Evolutionary conservation across 352 stramenopile species (phyloP).

Genomic region (Phytophthora crassamura): DNA sequence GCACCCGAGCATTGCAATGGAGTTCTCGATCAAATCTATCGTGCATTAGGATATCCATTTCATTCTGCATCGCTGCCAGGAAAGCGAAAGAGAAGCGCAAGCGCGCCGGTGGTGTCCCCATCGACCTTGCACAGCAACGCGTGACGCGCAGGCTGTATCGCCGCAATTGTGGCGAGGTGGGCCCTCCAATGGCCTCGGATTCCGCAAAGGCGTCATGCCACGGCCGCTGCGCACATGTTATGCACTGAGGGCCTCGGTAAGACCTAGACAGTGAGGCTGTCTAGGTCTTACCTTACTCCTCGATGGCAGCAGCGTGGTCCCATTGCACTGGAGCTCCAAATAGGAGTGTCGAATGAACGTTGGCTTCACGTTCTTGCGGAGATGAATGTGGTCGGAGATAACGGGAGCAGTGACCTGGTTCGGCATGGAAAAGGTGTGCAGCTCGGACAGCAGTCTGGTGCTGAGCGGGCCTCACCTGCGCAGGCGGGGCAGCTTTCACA

Average conservation of each 20-base stretch:
- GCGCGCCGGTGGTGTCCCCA: conserved; percentile 7
- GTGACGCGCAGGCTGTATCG: conserved; percentile 16
- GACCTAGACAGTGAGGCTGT: too few relatives aligned
- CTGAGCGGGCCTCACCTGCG: conserved; percentile 23
- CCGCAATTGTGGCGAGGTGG: conserved; percentile 2
- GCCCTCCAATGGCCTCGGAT: conserved; percentile 19
- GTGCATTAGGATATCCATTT: too few relatives aligned
- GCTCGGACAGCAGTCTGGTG: conserved; percentile 24
- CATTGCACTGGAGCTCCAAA: too few relatives aligned
- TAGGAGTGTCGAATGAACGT: neutral
- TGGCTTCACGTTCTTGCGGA: conserved; percentile 19
- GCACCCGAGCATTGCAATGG: conserved; percentile 4
- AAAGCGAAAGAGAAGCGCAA: conserved; percentile 9
- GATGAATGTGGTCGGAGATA: conserved; percentile 5
- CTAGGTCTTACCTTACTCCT: too few relatives aligned
- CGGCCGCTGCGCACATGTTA: neutral
- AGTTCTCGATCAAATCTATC: too few relatives aligned
- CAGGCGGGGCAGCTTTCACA: neutral
- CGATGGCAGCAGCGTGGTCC: too few relatives aligned
- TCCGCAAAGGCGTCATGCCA: conserved; percentile 11
- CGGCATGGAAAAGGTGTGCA: conserved; percentile 13
- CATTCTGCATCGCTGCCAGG: too few relatives aligned
- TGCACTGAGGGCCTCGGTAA: too few relatives aligned
- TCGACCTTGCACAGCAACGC: conserved; percentile 14
- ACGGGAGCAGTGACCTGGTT: neutral